Evolutionary conservation across 768 basidiomycete species (phyloP), one percentile per base, ranked within the genome.

Genomic region (Lactarius tabidus): DNA sequence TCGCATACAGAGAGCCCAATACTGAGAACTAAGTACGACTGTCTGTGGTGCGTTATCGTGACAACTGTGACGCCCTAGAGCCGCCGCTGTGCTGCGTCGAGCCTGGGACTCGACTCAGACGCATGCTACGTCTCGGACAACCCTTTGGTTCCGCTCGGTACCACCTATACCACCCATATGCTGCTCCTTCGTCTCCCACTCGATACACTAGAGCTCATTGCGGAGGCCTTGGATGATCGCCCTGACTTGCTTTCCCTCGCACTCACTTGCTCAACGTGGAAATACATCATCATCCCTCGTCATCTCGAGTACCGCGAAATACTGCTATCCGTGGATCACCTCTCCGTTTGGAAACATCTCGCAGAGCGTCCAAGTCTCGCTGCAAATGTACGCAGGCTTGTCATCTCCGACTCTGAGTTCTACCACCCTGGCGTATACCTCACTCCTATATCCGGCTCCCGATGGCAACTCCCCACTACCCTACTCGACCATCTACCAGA

Each of bases 271-370:
- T 54, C 63, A 3, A 26, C 66, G 2, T 67, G 62, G 63, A 64
- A 57, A n/a, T 9, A 41, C 45, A 65, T 67, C 53, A 57, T 67
- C n/a, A 67, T 67, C 12, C 66, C 66, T 33, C 57, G 59, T 31
- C 66, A 67, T 33, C 56, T 67, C 58, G 66, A 65, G 33, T 67
- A 67, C 28, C 63, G 66, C 35, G 62, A 59, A 10, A 65, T 67
- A 53, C 53, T 45, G 14, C 51, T 66, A 18, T 59, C 56, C n/a
- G 56, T 62, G 1, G 65, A 66, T 15, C 60, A 66, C 39, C 9
- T 59, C 48, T 53, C 26, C 9, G 38, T 67, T 2, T 67, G 66
- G 66, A 60, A 41, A 39, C 66, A 67, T 12, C 63, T 67, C 53
- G 63, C 63, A 23, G 66, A 65, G 45, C 57, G 66, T 17, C 64